phyloP scores from a whole-genome alignment of 192 early-diverging fungal species.

The Coemansia sp. region DNA sequence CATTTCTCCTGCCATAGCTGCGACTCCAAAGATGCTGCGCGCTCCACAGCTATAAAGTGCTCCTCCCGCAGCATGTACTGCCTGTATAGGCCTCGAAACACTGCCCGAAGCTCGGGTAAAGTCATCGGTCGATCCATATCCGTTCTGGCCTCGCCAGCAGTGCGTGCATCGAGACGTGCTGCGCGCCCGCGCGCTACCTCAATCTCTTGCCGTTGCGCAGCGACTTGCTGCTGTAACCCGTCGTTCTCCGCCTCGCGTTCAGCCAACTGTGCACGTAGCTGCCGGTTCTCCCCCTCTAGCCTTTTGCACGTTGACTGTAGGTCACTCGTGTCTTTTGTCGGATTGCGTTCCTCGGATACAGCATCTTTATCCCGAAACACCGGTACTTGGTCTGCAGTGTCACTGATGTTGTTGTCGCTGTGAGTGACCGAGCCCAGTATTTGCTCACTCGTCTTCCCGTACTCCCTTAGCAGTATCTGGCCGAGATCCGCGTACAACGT shows the following conservation, averaged over 20 bases:
- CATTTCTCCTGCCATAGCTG: slow-evolving; percentile 20
- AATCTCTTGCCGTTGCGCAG: slow-evolving; percentile 10
- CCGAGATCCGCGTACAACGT: background rate
- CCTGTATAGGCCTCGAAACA: slow-evolving; percentile 6
- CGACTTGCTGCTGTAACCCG: background rate
- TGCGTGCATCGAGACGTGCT: slow-evolving; percentile 17
- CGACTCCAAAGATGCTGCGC: background rate
- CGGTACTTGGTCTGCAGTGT: background rate
- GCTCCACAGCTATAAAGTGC: slow-evolving; percentile 15
- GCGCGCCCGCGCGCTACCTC: slow-evolving; percentile 13
- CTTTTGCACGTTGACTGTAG: background rate
- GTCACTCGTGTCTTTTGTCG: background rate
- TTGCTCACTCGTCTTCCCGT: slow-evolving; percentile 8
- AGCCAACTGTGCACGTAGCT: slow-evolving; percentile 9
- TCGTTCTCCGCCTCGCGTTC: slow-evolving; percentile 7
- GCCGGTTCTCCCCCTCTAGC: slow-evolving; percentile 7
- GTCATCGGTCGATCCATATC: slow-evolving; percentile 1
- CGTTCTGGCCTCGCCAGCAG: background rate
- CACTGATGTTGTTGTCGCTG: background rate
- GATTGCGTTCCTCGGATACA: background rate
- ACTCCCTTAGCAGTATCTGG: slow-evolving; percentile 4
- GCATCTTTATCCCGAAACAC: background rate
- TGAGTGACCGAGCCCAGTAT: background rate
- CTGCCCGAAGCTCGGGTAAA: background rate
- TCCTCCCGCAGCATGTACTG: slow-evolving; percentile 23